Conservation (phyloP, 2,329 filamentous ascomycete species). For the Mollisiaceae sp. region DNA sequence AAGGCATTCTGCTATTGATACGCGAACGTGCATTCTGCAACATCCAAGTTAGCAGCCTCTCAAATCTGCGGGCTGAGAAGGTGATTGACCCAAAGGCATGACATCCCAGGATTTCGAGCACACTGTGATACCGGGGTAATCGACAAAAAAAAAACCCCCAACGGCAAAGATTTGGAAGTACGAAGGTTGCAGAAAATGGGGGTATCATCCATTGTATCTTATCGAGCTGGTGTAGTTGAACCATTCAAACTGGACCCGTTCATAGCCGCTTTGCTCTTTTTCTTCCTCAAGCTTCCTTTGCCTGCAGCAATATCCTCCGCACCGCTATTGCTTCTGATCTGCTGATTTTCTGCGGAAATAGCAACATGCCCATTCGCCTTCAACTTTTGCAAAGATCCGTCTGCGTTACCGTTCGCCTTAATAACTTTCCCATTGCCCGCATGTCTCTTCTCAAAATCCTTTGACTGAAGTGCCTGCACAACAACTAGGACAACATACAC, state of each 20-base stretch:
- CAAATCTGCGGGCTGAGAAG: no score
- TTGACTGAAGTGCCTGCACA: not conserved
- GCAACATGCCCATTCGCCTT: not conserved
- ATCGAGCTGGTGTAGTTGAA: not conserved
- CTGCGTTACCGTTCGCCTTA: not conserved
- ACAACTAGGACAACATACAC: constrained; percentile 14
- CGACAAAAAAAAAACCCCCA: not conserved
- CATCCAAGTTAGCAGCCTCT: no score
- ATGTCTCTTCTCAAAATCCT: no score
- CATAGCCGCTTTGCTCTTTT: constrained; percentile 4
- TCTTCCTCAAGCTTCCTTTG: constrained; percentile 10
- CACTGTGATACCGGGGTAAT: not conserved
- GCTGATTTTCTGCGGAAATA: not conserved
- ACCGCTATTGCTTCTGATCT: not conserved
- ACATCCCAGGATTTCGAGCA: no score
- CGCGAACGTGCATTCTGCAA: no score
- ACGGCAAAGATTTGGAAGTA: not conserved
- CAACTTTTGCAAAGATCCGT: not conserved
- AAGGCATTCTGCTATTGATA: no score
- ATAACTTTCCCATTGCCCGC: not conserved
- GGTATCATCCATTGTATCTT: not conserved
- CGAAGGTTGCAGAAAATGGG: not conserved
- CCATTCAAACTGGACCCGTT: not conserved
- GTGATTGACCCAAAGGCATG: no score
- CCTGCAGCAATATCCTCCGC: not conserved